Evolutionary conservation across 495 filamentous ascomycete genomes (phyloP).

Genomic region (Pyrenula massariospora): DNA sequence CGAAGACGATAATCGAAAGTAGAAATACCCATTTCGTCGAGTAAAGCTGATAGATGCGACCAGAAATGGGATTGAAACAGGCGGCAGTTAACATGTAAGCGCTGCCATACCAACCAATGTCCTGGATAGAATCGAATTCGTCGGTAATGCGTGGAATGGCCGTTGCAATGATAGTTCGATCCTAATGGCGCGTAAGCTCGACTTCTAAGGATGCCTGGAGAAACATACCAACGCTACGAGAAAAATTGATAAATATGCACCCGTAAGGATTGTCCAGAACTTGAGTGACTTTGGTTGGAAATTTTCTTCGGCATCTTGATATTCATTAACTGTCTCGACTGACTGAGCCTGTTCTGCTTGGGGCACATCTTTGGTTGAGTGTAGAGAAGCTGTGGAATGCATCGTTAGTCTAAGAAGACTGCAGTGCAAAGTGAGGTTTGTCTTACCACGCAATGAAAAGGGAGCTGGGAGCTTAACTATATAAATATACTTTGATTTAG

Average conservation of each 20-base stretch:
- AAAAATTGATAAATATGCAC: constrained; percentile 23
- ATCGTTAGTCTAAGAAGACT: too few relatives aligned
- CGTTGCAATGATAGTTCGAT: constrained; percentile 7
- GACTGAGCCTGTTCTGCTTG: too few relatives aligned
- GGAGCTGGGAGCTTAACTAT: too few relatives aligned
- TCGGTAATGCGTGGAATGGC: constrained; percentile 14
- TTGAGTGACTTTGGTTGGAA: constrained; percentile 22
- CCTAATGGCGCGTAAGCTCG: constrained; percentile 12
- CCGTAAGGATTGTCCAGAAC: constrained; percentile 22
- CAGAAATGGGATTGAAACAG: constrained; percentile 33
- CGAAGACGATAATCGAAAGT: constrained; percentile 27
- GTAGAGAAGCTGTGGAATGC: constrained; percentile 9
- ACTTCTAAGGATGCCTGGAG: constrained; percentile 6
- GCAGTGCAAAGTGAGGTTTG: too few relatives aligned
- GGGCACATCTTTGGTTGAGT: too few relatives aligned
- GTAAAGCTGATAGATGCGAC: constrained; percentile 35
- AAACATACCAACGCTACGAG: constrained; percentile 23
- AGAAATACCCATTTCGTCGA: constrained; percentile 29
- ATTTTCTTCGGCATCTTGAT: constrained; percentile 27
- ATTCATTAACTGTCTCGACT: too few relatives aligned
- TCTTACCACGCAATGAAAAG: too few relatives aligned
- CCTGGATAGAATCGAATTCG: constrained; percentile 12
- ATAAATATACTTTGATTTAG: too few relatives aligned
- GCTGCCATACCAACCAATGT: constrained; percentile 44
- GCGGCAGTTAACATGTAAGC: constrained; percentile 37